phyloP scores from a whole-genome alignment of 768 basidiomycete species.

The Pilatotrama ljubarskyi region DNA sequence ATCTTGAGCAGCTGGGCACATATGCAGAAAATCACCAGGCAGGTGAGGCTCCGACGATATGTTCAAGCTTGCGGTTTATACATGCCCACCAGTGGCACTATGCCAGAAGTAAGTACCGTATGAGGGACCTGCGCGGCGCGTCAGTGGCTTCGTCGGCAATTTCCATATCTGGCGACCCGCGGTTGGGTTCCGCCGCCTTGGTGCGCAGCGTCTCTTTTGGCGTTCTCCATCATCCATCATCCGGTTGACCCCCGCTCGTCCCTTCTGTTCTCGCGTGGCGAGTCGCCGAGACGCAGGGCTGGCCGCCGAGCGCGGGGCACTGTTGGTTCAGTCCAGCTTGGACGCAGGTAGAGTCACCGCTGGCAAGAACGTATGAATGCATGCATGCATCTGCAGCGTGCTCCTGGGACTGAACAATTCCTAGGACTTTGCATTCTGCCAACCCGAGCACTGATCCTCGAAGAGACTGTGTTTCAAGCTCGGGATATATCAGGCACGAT shows the following conservation, averaged over 20 bases:
- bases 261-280: not conserved
- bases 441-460: not conserved
- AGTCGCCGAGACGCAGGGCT: not conserved
- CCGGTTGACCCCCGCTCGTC: not conserved
- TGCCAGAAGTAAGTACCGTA: too few species aligned
- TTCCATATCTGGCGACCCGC: not conserved
- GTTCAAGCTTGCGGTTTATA: too few species aligned
- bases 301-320: not conserved
- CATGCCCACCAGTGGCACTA: too few species aligned
- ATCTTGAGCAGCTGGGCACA: too few species aligned
- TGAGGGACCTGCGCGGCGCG: not conserved
- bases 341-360: too few species aligned
- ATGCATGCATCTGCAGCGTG: too few species aligned
- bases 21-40: too few species aligned
- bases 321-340: not conserved
- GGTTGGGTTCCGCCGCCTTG: not conserved
- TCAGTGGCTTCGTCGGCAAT: constrained; percentile 3
- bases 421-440: not conserved
- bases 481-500: constrained; percentile 4
- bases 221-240: not conserved
- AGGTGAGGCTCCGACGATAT: too few species aligned
- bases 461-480: not conserved
- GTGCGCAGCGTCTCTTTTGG: not conserved
- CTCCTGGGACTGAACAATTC: too few species aligned
- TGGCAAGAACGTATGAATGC: too few species aligned